These are phyloP conservation scores for Lactarius evosmus DNA, from an alignment of 768 basidiomycete species.

Conservation along the genomic window DNA sequence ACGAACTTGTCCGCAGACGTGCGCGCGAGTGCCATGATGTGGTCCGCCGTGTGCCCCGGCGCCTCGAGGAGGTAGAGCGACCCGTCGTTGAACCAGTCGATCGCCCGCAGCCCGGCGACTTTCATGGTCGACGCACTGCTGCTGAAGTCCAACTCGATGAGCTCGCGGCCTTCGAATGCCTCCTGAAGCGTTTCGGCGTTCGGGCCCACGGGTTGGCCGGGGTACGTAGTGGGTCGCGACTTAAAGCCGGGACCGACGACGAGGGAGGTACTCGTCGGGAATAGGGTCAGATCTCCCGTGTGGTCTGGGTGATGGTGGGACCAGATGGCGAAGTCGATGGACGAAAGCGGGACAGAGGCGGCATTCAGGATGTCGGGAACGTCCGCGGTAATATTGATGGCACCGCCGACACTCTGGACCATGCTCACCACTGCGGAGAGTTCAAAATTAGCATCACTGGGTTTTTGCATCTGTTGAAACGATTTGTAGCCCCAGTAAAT, in stretches of 20 bases:
- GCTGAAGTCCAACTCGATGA: not conserved
- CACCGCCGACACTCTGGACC: not conserved
- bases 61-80: not conserved
- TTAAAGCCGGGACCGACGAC: slow-evolving; percentile 8
- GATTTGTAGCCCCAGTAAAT: not conserved
- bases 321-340: not conserved
- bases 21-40: slow-evolving; percentile 1
- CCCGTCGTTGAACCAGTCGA: not conserved
- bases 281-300: not conserved
- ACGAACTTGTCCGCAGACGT: not conserved
- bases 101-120: not conserved
- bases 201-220: not conserved
- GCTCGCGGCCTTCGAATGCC: not conserved
- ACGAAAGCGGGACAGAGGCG: not conserved
- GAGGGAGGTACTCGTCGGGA: not conserved
- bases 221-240: not conserved
- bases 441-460: not conserved
- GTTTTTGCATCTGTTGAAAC: not conserved
- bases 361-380: not conserved
- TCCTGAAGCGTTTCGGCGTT: not conserved
- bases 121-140: not conserved
- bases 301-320: slow-evolving; percentile 3
- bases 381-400: not conserved
- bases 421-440: not conserved
- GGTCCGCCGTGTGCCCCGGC: not conserved